Evolutionary conservation across 176 grass and related monocot genomes (phyloP).

Genomic region (barley (Hordeum vulgare)): DNA sequence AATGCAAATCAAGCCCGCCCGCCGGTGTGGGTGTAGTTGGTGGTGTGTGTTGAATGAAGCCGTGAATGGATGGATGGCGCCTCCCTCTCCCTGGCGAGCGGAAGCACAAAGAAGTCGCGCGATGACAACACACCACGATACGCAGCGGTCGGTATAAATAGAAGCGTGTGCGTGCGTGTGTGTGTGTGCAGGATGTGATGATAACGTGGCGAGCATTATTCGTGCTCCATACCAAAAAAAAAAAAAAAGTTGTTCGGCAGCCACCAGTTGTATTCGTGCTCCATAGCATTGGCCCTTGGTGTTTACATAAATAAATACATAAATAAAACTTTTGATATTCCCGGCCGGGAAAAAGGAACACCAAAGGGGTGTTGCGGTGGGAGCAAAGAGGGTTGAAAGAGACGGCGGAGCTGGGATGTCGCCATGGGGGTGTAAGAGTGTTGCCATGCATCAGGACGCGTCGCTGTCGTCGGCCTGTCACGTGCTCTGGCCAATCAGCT

Average conservation of each 20-base stretch:
- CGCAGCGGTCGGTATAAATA: not conserved
- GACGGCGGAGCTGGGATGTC: constrained; percentile 22
- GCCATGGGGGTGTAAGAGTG: constrained; percentile 43
- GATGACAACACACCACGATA: not conserved
- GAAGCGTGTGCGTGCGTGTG: not conserved
- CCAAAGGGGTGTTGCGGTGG: not conserved
- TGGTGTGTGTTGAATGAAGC: not conserved
- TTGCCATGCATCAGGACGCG: constrained; percentile 23
- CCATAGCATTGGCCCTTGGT: not conserved
- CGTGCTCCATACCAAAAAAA: not conserved
- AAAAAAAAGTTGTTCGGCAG: not conserved
- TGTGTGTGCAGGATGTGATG: constrained; percentile 11
- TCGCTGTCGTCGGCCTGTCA: constrained; percentile 19
- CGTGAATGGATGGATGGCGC: too few species aligned
- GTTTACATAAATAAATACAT: not conserved
- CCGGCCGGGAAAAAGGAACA: too few species aligned
- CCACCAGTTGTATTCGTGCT: not conserved
- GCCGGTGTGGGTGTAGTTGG: not conserved
- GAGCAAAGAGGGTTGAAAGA: not conserved
- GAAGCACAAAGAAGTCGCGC: not conserved
- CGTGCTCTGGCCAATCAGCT: not conserved
- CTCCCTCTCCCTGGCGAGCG: not conserved
- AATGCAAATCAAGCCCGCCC: not conserved
- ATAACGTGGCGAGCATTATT: not conserved
- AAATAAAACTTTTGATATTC: not conserved